Base-by-base conservation (phyloP, 2,329 filamentous ascomycete genomes). In the Nannizziopsis barbatae region DNA sequence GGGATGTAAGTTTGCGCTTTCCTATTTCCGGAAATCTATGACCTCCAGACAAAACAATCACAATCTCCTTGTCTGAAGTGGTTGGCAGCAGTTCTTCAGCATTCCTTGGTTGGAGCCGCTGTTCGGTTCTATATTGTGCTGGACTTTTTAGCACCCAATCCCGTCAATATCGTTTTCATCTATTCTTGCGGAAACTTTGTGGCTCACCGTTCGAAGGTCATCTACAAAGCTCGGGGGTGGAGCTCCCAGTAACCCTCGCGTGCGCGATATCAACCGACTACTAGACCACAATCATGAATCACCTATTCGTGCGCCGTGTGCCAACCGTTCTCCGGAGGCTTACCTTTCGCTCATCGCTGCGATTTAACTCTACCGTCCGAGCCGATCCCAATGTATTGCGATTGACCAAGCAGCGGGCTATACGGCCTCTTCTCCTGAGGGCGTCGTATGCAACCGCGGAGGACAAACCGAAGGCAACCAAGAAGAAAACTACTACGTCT, bases 381-480 rank as follows among this genome's bases (percentile, higher is more conserved):
- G 37, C 33, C 17, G 33, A 18, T 32, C 41, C 27, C 17, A 38
- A 27, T 41, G 45, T 15, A 30, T 41, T 17, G 15, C 48, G 41
- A 17, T 40, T 41, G 33, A 20, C 36, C 10, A 15, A 39, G 1
- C n/a, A 32, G 50, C 22, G 30, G 17, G 30, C 31, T 5, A 27
- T n/a, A n/a, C 54, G 57, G 40, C 56, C 57, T 12, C 50, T 55
- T 18, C 50, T 52, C 27, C 54, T 59, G 18, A 57, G 56, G 49
- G 52, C 56, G 48, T 56, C 56, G 31, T 65, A 65, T 55, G 62
- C 63, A n/a, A 62, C 62, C 35, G 51, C 60, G 20, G 59, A 58
- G 31, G 57, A 57, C 33, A 53, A 14, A 52, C 50, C 45, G n/a
- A 55, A 54, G 49, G 47, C 46, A 50, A 50, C 15, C 11, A 47